Percentiles rank a stretch among this genome's conserved stretches.
Evolutionary conservation across 208 protist species (phyloP).

Genomic region (Acanthamoeba sp.): DNA sequence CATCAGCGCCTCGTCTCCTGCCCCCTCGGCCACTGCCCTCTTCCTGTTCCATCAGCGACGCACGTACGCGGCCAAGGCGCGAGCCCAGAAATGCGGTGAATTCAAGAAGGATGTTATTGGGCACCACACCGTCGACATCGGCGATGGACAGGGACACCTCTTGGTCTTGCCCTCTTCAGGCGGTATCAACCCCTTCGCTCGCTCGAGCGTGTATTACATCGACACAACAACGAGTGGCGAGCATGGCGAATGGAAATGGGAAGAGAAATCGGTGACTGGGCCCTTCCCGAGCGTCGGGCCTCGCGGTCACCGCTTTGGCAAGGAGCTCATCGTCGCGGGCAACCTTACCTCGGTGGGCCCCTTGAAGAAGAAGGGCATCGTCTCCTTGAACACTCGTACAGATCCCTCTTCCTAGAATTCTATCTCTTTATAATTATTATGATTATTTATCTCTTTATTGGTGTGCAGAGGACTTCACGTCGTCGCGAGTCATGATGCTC

Average conservation of each 20-base stretch:
- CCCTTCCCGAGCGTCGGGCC: background rate
- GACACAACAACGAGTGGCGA: background rate
- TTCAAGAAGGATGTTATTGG: slow-evolving; percentile 42
- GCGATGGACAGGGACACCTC: background rate
- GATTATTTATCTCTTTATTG: background rate
- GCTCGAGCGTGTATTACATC: background rate
- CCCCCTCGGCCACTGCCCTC: background rate
- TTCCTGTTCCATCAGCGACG: background rate
- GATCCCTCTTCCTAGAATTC: background rate
- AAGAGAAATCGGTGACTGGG: background rate
- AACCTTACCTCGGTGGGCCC: background rate
- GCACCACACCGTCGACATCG: background rate
- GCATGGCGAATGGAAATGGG: background rate
- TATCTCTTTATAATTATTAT: background rate
- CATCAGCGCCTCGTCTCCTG: background rate
- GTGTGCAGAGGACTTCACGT: background rate
- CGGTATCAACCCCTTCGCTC: background rate
- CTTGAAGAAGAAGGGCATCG: slow-evolving; percentile 25
- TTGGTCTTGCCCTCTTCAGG: background rate
- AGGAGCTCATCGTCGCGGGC: slow-evolving; percentile 29
- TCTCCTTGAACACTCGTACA: background rate
- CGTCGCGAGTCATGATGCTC: background rate
- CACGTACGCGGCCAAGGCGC: background rate
- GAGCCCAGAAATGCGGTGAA: background rate
- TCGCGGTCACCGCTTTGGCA: background rate